Conservation (phyloP, 768 basidiomycete genomes). For the Lactarius akahatsu region DNA sequence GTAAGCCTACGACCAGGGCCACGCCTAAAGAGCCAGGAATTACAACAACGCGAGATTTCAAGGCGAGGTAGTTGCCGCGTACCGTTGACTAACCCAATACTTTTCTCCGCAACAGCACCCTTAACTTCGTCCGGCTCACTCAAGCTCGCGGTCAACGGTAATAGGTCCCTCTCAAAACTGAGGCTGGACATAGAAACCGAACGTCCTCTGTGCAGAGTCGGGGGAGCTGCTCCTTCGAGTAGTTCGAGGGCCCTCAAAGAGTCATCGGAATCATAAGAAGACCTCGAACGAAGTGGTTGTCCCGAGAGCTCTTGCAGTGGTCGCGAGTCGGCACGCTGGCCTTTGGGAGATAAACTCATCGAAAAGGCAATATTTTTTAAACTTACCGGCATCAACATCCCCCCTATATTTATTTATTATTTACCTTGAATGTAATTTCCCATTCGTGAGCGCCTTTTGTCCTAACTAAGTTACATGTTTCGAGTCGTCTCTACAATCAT, state of each 20-base stretch:
- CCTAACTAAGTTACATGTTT: neutral
- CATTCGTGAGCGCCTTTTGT: neutral
- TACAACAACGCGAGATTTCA: neutral
- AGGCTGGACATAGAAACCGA: conserved; percentile 73
- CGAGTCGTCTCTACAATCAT: neutral
- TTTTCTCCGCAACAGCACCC: conserved; percentile 61
- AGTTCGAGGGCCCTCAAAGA: conserved; percentile 80
- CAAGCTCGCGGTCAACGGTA: conserved; percentile 75
- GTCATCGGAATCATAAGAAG: conserved; percentile 62
- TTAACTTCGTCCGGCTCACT: conserved; percentile 61
- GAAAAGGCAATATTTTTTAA: conserved; percentile 12
- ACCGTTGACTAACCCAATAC: conserved; percentile 76
- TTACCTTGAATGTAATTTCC: neutral
- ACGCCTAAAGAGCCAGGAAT: conserved; percentile 53
- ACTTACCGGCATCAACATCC: neutral
- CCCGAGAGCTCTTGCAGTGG: conserved; percentile 6
- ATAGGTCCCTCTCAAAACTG: conserved; percentile 72
- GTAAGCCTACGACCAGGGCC: conserved; percentile 78
- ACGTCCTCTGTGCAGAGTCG: conserved; percentile 34
- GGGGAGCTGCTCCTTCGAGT: conserved; percentile 54
- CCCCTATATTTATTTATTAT: neutral
- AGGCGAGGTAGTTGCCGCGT: neutral
- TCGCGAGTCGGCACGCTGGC: conserved; percentile 33
- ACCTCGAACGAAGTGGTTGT: conserved; percentile 36
- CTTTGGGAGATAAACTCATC: conserved; percentile 42